These are phyloP conservation scores for Tubosaeta sp. DNA, from an alignment of 768 basidiomycete genomes.

Conservation along the genomic window DNA sequence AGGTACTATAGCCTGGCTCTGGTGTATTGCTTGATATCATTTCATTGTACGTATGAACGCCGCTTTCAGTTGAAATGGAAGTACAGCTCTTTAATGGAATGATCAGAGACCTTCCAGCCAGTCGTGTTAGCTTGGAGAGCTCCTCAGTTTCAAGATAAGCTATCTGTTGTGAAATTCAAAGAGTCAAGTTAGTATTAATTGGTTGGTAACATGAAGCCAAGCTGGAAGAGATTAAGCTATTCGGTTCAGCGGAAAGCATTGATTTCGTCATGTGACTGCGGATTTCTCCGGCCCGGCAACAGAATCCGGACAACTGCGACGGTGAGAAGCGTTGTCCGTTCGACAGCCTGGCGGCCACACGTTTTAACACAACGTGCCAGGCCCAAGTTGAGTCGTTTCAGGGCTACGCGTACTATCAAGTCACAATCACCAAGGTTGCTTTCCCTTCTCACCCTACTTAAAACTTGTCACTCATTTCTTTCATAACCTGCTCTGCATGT, in stretches of 20 bases:
- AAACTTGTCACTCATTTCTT: conserved; percentile 23
- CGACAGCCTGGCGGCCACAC: conserved; percentile 16
- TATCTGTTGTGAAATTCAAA: neutral
- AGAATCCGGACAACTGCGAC: conserved; percentile 12
- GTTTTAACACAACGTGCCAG: conserved; percentile 18
- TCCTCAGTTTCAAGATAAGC: neutral
- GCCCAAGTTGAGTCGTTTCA: conserved; percentile 15
- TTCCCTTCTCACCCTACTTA: conserved; percentile 16
- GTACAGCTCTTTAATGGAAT: conserved; percentile 2
- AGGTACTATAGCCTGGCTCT: neutral
- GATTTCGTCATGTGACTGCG: neutral
- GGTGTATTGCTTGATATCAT: neutral
- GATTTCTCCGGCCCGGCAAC: conserved; percentile 4
- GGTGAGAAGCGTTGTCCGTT: conserved; percentile 3
- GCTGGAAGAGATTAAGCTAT: too few relatives aligned
- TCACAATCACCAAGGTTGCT: conserved; percentile 18
- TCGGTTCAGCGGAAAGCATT: too few relatives aligned
- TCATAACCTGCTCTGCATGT: conserved; percentile 25
- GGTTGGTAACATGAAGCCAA: neutral
- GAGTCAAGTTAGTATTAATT: neutral
- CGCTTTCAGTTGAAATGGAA: conserved; percentile 17
- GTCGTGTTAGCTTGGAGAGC: neutral
- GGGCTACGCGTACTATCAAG: conserved; percentile 25
- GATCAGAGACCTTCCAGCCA: neutral
- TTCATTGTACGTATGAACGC: conserved; percentile 17